Conservation (phyloP, 495 filamentous ascomycete species). For the Penicillium mononematosum region DNA sequence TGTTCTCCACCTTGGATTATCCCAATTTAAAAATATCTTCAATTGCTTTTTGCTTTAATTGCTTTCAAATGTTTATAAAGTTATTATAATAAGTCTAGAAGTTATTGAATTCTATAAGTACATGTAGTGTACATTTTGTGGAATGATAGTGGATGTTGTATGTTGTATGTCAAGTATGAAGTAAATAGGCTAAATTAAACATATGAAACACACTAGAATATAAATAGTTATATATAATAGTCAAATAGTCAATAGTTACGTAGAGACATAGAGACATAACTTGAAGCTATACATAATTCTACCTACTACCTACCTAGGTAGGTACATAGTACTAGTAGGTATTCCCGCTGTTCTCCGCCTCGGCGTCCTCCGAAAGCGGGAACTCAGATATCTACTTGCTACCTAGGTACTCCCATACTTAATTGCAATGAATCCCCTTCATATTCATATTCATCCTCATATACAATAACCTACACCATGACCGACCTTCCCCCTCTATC, state of each 20-base stretch:
- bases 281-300: background rate
- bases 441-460: background rate
- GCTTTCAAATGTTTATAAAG: too few species aligned
- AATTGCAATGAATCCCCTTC: background rate
- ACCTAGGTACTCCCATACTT: slow-evolving; percentile 9
- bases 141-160: too few species aligned
- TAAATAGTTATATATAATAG: background rate
- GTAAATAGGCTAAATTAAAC: background rate
- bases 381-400: slow-evolving; percentile 1
- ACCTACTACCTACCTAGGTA: too few species aligned
- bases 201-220: background rate
- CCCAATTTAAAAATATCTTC: slow-evolving; percentile 20
- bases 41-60: too few species aligned
- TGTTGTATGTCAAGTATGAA: too few species aligned
- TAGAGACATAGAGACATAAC: too few species aligned
- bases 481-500: slow-evolving; percentile 51
- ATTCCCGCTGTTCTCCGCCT: slow-evolving; percentile 23
- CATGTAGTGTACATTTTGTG: too few species aligned
- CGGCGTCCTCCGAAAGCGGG: slow-evolving; percentile 38
- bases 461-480: slow-evolving; percentile 16
- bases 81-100: too few species aligned
- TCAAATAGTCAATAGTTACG: too few species aligned
- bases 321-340: background rate
- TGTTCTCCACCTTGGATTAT: slow-evolving; percentile 29
- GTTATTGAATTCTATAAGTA: too few species aligned